phyloP scores from a whole-genome alignment of 768 basidiomycete genomes.

The Termitomyces sp. region DNA sequence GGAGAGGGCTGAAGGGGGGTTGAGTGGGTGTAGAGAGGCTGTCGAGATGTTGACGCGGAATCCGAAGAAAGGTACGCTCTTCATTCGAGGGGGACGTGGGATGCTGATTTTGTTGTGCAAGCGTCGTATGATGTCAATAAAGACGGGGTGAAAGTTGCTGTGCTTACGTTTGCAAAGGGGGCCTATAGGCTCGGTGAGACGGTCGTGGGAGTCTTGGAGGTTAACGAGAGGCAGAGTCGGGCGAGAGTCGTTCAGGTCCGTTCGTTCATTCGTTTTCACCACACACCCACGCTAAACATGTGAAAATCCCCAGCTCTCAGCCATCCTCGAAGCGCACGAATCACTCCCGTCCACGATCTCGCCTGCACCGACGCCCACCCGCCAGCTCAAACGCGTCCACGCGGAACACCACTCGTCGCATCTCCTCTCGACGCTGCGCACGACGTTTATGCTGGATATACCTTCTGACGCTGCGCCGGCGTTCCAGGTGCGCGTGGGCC shows the following conservation, averaged over 20 bases:
- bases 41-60: slow-evolving; percentile 89
- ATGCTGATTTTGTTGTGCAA: slow-evolving; percentile 21
- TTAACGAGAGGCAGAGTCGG: slow-evolving; percentile 68
- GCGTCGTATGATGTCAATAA: slow-evolving; percentile 95
- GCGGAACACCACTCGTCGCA: slow-evolving; percentile 83
- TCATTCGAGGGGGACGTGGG: background rate
- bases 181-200: slow-evolving; percentile 93
- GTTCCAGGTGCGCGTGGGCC: slow-evolving; percentile 61
- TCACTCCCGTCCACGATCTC: slow-evolving; percentile 60
- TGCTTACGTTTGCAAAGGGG: slow-evolving; percentile 86
- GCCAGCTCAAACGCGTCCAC: slow-evolving; percentile 66
- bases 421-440: slow-evolving; percentile 63
- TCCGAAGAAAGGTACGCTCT: slow-evolving; percentile 74
- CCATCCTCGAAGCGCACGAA: slow-evolving; percentile 87
- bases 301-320: slow-evolving; percentile 55
- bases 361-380: slow-evolving; percentile 32
- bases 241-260: slow-evolving; percentile 81
- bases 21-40: slow-evolving; percentile 69
- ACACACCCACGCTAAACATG: too few species aligned
- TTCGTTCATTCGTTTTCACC: background rate
- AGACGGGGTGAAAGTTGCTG: slow-evolving; percentile 84
- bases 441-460: slow-evolving; percentile 87
- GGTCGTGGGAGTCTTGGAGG: slow-evolving; percentile 78
- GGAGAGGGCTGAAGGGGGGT: slow-evolving; percentile 33
- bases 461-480: slow-evolving; percentile 88